Base-by-base conservation (phyloP, 2,329 filamentous ascomycete genomes). In the Alternaria postmessia region DNA sequence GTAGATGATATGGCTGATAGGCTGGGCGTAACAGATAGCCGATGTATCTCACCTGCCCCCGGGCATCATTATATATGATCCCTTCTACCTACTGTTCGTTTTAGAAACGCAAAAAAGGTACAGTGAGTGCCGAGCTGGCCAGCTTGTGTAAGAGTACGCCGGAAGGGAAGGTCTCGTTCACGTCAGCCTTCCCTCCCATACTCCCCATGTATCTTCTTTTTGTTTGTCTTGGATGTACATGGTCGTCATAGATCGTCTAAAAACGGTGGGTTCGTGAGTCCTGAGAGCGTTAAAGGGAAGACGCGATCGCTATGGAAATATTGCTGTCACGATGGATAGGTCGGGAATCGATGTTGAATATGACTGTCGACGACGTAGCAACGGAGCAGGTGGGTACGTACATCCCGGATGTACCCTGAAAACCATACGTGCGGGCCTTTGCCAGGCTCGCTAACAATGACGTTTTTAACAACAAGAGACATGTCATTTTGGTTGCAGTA, bases 11-110 rank as follows among this genome's bases (percentile, higher is more conserved):
- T 57, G 57, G 48, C 39, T 41, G 44, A 20, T 16, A 18, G 12
- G 30, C 39, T 47, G 12, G 34, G 51, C 22, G 42, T 34, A 30
- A 53, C 16, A 43, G 47, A 57, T 43, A 52, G 18, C 11, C 20
- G 22, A 41, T 41, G 54, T 60, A 60, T 43, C 44, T 53, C 41
- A 57, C 32, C 38, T 42, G 49, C 47, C 7, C 12, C 12, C 22
- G 9, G 51, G n/a, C 26, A 18, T 14, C 41, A 44, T 38, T 60
- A 62, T 47, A 58, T 67, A 60, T 60, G 60, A 32, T 9, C 20
- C 7, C n/a, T 32, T 7, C 22, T 26, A n/a, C 32, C 20, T 38
- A 8, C 30, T 14, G n/a, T 20, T n/a, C 5, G 20, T 24, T 16
- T n/a, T 11, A 26, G 4, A n/a, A 18, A 26, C 12, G 24, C 11